These are phyloP conservation scores for Ceratobasidium sp. DNA, from an alignment of 1,284 basidiomycete genomes.

Conservation along the genomic window DNA sequence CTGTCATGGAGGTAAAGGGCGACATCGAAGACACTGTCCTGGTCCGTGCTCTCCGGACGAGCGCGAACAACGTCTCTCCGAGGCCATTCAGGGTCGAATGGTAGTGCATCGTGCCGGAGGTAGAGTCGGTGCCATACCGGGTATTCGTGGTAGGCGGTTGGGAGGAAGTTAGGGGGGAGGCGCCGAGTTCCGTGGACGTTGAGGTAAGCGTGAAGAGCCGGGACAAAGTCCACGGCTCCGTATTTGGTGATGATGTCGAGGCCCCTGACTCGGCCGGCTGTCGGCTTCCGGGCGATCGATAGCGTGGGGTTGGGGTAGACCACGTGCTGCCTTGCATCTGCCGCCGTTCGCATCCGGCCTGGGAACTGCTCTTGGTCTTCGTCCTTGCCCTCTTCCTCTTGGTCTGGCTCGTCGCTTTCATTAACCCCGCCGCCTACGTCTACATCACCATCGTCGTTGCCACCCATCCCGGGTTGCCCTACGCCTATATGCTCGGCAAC, in stretches of 20 bases:
- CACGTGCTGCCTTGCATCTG: background rate
- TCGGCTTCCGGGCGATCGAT: background rate
- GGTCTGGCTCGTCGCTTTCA: background rate
- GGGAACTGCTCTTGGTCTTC: background rate
- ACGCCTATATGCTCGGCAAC: background rate
- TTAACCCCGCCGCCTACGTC: background rate
- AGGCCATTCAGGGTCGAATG: background rate
- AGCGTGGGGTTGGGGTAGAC: background rate
- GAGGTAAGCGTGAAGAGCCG: background rate
- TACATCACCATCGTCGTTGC: background rate
- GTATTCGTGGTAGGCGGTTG: conserved; percentile 12
- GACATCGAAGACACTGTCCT: background rate
- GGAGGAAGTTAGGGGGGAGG: background rate
- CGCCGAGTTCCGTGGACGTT: background rate
- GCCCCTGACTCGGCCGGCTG: background rate
- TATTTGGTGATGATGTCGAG: background rate
- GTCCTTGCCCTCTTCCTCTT: background rate
- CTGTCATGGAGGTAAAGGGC: background rate
- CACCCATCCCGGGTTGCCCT: background rate
- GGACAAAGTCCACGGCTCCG: background rate
- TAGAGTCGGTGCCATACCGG: no score
- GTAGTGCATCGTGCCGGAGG: conserved; percentile 3
- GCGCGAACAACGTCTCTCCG: conserved; percentile 2
- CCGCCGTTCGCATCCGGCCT: background rate
- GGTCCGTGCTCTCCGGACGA: background rate